These are phyloP conservation scores for Macrolepiota fuliginosa DNA, from an alignment of 768 basidiomycete genomes.

Conservation along the genomic window DNA sequence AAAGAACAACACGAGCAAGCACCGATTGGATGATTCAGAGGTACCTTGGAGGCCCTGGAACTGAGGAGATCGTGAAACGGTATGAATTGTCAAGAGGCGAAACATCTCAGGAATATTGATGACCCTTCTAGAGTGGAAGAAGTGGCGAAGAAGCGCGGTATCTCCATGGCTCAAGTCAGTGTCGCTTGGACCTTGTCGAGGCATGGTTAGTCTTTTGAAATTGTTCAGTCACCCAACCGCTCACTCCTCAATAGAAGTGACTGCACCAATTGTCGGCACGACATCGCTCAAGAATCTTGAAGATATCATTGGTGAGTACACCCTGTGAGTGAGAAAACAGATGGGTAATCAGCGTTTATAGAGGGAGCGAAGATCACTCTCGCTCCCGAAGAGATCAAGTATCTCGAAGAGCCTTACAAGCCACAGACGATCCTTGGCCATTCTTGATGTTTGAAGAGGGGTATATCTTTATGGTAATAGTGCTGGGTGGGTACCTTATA, in stretches of 20 bases:
- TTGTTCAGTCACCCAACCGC: background rate
- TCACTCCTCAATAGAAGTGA: slow-evolving; percentile 30
- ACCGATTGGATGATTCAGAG: slow-evolving; percentile 32
- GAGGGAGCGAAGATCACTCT: slow-evolving; percentile 47
- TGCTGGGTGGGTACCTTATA: too few relatives aligned
- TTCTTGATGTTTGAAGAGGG: slow-evolving; percentile 16
- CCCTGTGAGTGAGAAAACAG: background rate
- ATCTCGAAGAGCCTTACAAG: slow-evolving; percentile 53
- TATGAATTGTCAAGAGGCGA: slow-evolving; percentile 15
- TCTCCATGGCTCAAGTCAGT: slow-evolving; percentile 57
- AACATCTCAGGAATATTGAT: background rate
- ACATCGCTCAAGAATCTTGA: slow-evolving; percentile 49
- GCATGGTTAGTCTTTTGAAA: slow-evolving; percentile 24
- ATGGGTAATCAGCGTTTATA: slow-evolving; percentile 11
- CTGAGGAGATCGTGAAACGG: slow-evolving; percentile 38
- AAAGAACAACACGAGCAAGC: slow-evolving; percentile 36
- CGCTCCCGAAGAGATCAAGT: slow-evolving; percentile 53
- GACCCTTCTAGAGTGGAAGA: slow-evolving; percentile 42
- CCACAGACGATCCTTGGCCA: slow-evolving; percentile 47
- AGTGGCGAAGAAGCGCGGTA: slow-evolving; percentile 47
- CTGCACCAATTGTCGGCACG: slow-evolving; percentile 59
- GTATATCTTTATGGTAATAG: too few relatives aligned
- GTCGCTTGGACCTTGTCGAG: slow-evolving; percentile 50
- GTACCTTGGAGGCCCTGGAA: slow-evolving; percentile 23
- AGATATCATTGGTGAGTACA: slow-evolving; percentile 44